Percentiles rank a stretch among this genome's conserved stretches.
Evolutionary conservation across 495 filamentous ascomycete species (phyloP).

Genomic region (Podospora australis): DNA sequence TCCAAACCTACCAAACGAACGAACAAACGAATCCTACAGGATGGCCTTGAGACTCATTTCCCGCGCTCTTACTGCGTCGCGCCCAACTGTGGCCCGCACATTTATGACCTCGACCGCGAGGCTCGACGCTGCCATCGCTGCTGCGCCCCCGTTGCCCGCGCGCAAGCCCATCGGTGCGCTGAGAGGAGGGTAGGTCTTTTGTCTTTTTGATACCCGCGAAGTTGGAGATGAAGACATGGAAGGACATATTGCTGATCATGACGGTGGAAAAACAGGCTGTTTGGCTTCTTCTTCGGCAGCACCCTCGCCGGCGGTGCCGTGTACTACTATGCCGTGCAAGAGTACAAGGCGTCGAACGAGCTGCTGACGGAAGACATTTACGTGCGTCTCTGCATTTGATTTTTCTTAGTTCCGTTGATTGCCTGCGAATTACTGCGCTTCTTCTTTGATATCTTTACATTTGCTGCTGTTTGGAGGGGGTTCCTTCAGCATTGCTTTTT

Average conservation of each 20-base stretch:
- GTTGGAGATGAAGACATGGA: not conserved
- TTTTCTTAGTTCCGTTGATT: slow-evolving; percentile 3
- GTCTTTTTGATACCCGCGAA: not conserved
- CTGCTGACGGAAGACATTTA: slow-evolving; percentile 93
- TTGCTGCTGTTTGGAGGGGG: slow-evolving; percentile 3
- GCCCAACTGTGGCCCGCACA: slow-evolving; percentile 20
- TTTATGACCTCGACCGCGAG: slow-evolving; percentile 44
- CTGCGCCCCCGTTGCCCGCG: slow-evolving; percentile 48
- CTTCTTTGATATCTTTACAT: not conserved
- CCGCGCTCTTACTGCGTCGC: slow-evolving; percentile 18
- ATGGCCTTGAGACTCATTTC: slow-evolving; percentile 46
- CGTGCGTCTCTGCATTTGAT: slow-evolving; percentile 59
- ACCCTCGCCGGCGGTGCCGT: slow-evolving; percentile 70
- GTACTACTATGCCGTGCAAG: slow-evolving; percentile 86
- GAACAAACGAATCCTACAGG: not conserved
- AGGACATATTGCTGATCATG: not conserved
- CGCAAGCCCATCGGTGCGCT: slow-evolving; percentile 86
- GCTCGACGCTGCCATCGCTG: slow-evolving; percentile 28
- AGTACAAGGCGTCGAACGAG: slow-evolving; percentile 91
- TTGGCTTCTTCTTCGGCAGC: slow-evolving; percentile 88
- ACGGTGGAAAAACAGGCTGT: slow-evolving; percentile 50
- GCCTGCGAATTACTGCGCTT: not conserved
- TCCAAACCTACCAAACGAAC: not conserved
- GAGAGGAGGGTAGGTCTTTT: slow-evolving; percentile 71
- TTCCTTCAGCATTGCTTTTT: not conserved